Conservation (phyloP, 179 eudicot genomes). For the Beta macrorhiza region DNA sequence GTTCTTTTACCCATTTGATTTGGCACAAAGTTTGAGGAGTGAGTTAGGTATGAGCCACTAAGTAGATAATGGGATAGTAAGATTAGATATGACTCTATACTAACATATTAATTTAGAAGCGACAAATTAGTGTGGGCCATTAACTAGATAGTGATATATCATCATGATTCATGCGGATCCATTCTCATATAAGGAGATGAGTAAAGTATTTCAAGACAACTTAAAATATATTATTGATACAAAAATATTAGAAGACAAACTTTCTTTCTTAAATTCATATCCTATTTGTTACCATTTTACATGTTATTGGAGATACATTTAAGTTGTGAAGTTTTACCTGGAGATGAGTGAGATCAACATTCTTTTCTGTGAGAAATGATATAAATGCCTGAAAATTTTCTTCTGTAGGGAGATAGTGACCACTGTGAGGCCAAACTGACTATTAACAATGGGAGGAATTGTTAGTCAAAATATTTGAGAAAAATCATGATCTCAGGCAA, state of each 20-base stretch:
- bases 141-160: neutral
- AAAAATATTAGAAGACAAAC: neutral
- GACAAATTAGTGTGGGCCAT: too few relatives aligned
- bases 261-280: neutral
- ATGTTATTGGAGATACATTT: neutral
- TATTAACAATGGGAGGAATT: conserved; percentile 22
- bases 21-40: neutral
- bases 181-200: neutral
- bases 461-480: neutral
- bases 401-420: conserved; percentile 90
- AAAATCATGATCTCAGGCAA: neutral
- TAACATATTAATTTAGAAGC: too few relatives aligned
- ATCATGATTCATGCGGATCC: neutral
- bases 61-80: too few relatives aligned
- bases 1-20: neutral
- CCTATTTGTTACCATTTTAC: neutral
- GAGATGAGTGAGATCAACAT: conserved; percentile 59
- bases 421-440: conserved; percentile 98
- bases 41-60: neutral
- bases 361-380: conserved; percentile 56
- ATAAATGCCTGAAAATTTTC: conserved; percentile 85
- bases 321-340: conserved; percentile 39
- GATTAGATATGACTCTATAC: too few relatives aligned
- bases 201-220: too few relatives aligned
- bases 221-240: neutral